Evolutionary conservation across 106 monocot species (phyloP).

Genomic region (Gastrodia elata): DNA sequence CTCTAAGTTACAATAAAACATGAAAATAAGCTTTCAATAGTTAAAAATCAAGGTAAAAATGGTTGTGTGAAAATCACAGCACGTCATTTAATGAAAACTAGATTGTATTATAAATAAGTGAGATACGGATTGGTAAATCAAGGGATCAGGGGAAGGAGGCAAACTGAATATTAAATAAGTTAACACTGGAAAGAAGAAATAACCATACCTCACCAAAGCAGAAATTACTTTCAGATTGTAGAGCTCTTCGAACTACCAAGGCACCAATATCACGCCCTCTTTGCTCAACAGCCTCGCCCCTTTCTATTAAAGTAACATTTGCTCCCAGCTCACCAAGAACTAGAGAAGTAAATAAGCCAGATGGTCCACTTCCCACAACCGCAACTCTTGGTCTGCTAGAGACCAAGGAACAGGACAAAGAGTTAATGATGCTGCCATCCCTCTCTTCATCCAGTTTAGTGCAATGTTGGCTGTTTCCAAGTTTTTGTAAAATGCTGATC

Average conservation of each 20-base stretch:
- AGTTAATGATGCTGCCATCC: conserved; percentile 12
- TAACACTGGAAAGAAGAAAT: neutral
- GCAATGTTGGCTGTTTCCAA: conserved; percentile 6
- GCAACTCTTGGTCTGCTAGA: conserved; percentile 62
- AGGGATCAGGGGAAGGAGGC: neutral
- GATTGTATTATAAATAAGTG: neutral
- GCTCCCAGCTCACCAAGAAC: conserved; percentile 92
- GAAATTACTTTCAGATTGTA: conserved; percentile 85
- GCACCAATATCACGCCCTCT: conserved; percentile 99
- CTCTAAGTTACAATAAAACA: neutral
- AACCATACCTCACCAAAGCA: conserved; percentile 92
- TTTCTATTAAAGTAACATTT: conserved; percentile 86
- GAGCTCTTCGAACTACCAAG: conserved; percentile 54
- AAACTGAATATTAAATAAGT: neutral
- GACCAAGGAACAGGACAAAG: neutral
- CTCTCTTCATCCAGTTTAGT: neutral
- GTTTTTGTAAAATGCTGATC: conserved; percentile 31
- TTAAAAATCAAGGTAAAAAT: neutral
- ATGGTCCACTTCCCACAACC: conserved; percentile 87
- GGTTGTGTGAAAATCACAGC: too few relatives aligned
- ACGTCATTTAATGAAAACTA: neutral
- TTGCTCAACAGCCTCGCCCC: conserved; percentile 92
- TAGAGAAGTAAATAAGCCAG: conserved; percentile 93
- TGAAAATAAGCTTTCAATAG: neutral
- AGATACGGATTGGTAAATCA: neutral